Evolutionary conservation across 2,329 filamentous ascomycete genomes (phyloP), one percentile per base, ranked within the genome.

Genomic region (Chrysosporium keratinophilum): DNA sequence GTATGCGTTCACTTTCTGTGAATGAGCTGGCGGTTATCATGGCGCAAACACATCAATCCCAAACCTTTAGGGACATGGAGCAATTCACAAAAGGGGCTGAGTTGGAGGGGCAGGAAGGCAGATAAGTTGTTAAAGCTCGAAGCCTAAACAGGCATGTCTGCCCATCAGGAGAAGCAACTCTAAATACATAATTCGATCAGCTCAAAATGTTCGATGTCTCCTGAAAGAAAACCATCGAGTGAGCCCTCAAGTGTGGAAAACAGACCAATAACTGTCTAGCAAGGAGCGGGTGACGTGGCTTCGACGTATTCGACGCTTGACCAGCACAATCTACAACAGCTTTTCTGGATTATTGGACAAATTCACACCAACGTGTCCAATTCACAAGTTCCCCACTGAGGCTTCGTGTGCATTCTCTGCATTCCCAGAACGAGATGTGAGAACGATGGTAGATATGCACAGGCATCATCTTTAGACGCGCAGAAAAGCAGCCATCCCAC

Each of bases 261-360:
- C 23, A 19, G 43, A 33, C 50, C 50, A 52, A 46, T 52, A 33
- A 46, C 3, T 50, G 11, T 50, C n/a, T 14, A 50, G 48, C 17
- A 34, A 49, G 28, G 31, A 7, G 14, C 15, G 12, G 50, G 23
- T 41, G 20, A 52, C 50, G 50, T 52, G 50, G 50, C 50, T 40
- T 52, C 34, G 20, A 20, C 14, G 33, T 33, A 52, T 46, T 52
- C 50, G 50, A 41, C 14, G 19, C 23, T 33, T 17, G 5, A 33
- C 6, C 40, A 23, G 7, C 46, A 42, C 41, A 46, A 46, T 39
- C 45, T 40, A 39, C 34, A 52, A 50, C 37, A 6, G 19, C 15
- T 15, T 28, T 28, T 28, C 7, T 14, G 31, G 34, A 11, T 19
- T n/a, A 14, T n/a, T 43, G 33, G 20, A 17, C 17, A 20, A 41